Percentiles rank a stretch among this genome's conserved stretches.
These are phyloP conservation scores for Wickerhamomyces alni DNA, from an alignment of 805 yeast species.

Conservation along the genomic window DNA sequence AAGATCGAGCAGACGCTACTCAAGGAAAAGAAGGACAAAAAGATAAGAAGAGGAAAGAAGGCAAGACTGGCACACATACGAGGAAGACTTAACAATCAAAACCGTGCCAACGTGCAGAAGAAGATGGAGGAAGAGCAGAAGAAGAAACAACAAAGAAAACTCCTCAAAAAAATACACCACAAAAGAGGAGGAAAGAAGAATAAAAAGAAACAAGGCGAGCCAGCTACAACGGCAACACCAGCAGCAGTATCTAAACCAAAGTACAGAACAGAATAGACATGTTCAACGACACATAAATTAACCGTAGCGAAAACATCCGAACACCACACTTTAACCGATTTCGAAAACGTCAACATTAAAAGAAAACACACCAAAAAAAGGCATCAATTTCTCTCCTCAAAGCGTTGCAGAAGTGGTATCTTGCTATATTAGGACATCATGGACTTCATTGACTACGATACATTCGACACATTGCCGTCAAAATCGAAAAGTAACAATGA, in stretches of 20 bases:
- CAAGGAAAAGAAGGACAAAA: slow-evolving; percentile 5
- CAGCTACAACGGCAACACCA: neutral
- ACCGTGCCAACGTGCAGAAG: slow-evolving; percentile 7
- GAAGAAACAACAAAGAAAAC: slow-evolving; percentile 11
- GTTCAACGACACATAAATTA: no score
- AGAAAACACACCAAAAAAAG: no score
- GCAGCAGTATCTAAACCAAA: slow-evolving; percentile 7
- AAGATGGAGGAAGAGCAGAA: slow-evolving; percentile 1
- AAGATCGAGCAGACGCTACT: slow-evolving; percentile 9
- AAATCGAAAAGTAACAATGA: neutral
- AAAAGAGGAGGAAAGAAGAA: slow-evolving; percentile 22
- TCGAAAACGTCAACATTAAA: no score
- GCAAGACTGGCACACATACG: slow-evolving; percentile 12
- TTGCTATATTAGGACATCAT: slow-evolving; percentile 8
- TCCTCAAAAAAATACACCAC: slow-evolving; percentile 18
- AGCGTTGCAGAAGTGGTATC: no score
- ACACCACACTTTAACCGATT: no score
- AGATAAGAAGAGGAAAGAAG: slow-evolving; percentile 21
- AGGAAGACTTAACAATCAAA: slow-evolving; percentile 7
- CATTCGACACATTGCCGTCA: slow-evolving; percentile 7
- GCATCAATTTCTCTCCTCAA: no score
- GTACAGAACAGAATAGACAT: slow-evolving; percentile 15
- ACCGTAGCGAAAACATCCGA: no score
- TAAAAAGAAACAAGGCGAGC: slow-evolving; percentile 11
- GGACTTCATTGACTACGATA: slow-evolving; percentile 24